phyloP scores from a whole-genome alignment of 208 protist genomes.

The Trypanosoma brucei region DNA sequence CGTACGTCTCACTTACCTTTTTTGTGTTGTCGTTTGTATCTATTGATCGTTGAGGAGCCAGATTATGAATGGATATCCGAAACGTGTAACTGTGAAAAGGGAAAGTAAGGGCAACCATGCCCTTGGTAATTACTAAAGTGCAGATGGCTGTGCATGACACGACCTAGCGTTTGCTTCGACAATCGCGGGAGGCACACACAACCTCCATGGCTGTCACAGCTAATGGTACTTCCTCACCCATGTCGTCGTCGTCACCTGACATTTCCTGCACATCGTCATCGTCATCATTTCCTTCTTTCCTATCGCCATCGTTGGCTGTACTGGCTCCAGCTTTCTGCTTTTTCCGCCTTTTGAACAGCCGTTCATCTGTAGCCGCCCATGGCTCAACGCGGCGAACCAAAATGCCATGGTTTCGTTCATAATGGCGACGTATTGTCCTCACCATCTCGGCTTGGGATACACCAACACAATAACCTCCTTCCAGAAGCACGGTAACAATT shows the following conservation, averaged over 20 bases:
- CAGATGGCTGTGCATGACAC: too few species aligned
- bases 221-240: neutral
- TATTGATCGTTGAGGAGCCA: too few species aligned
- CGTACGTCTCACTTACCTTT: too few species aligned
- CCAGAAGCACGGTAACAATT: slow-evolving; percentile 42
- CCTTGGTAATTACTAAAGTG: too few species aligned
- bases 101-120: too few species aligned
- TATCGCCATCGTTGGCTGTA: neutral
- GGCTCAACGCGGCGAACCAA: slow-evolving; percentile 51
- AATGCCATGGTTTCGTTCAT: slow-evolving; percentile 56
- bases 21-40: too few species aligned
- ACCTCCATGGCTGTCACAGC: neutral
- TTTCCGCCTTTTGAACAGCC: slow-evolving; percentile 37
- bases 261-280: neutral
- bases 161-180: too few species aligned
- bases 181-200: too few species aligned
- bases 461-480: slow-evolving; percentile 60
- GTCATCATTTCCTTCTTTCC: neutral
- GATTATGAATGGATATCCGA: too few species aligned
- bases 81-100: too few species aligned
- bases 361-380: slow-evolving; percentile 64
- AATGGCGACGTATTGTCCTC: slow-evolving; percentile 71
- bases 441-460: slow-evolving; percentile 60
- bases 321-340: neutral
- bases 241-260: neutral